Evolutionary conservation across 176 grass and related monocot genomes (phyloP), one percentile per base, ranked within the genome.

Genomic region (Chrysopogon serrulatus): DNA sequence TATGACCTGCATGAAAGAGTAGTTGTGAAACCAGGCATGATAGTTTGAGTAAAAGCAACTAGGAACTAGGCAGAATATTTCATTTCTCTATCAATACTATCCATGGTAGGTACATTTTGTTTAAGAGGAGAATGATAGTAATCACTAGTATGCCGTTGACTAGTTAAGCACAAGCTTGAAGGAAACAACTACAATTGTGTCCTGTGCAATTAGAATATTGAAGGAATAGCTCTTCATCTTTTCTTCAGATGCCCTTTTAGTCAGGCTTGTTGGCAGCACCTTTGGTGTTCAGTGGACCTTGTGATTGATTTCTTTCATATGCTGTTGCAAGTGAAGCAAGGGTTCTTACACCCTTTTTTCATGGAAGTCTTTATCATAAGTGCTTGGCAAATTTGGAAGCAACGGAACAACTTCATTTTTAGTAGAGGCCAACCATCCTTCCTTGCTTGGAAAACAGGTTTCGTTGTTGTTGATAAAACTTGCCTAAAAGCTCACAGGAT

Each of bases 1-100:
- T 83, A 91, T 74, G 56, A 94, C 90, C 94, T 97, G 83, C 15
- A 84, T 79, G 41, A 77, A 53, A 82, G 56, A 84, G 61, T 82
- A 79, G 41, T 47, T 65, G 73, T 31, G 21, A 77, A 71, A 39
- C 21, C 3, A 44, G 12, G n/a, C 28, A 73, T 40, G 37, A 65
- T 76, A 72, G 44, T 48, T 34, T 10, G 5, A 63, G 17, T 42
- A 78, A 37, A 76, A 72, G 63, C 15, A 76, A 77, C 41, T 28
- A 65, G 33, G 61, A 76, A 77, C 41, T 28, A 65, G 33, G 61
- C 5, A 27, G 14, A 83, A 84, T 19, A 48, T 71, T 65, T 56
- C 24, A 59, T 35, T 70, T 53, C 8, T 66, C 54, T 56, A 54
- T 47, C 13, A 21, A 47, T 36, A 51, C 7, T 35, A 31, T 63